A percentile compares a stretch with the other conserved stretches of the same genome.
These are phyloP conservation scores for Yamadazyma dushanensis DNA, from an alignment of 1,139 yeast species.

Conservation along the genomic window DNA sequence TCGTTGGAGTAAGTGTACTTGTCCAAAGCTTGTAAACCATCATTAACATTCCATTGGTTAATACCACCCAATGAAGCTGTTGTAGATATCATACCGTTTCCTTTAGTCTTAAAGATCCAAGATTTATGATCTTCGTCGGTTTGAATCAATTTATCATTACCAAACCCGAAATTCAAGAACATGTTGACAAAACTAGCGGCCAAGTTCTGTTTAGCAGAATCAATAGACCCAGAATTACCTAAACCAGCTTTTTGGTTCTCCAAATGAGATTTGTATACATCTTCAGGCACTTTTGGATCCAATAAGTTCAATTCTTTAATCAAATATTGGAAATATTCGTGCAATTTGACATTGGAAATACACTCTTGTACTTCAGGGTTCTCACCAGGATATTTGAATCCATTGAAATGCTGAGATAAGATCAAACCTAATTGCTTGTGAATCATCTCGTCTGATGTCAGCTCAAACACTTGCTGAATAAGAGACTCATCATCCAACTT, in stretches of 20 bases:
- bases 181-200: slow-evolving; percentile 96
- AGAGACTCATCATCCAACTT: slow-evolving; percentile 81
- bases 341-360: slow-evolving; percentile 74
- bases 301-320: slow-evolving; percentile 84
- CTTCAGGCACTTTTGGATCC: slow-evolving; percentile 94
- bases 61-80: slow-evolving; percentile 91
- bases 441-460: slow-evolving; percentile 66
- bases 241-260: slow-evolving; percentile 64
- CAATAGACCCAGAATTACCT: slow-evolving; percentile 67
- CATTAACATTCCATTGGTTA: slow-evolving; percentile 87
- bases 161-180: slow-evolving; percentile 87
- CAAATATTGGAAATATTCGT: slow-evolving; percentile 77
- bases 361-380: slow-evolving; percentile 83
- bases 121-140: slow-evolving; percentile 71
- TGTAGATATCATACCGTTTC: slow-evolving; percentile 89
- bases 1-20: slow-evolving; percentile 85
- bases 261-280: slow-evolving; percentile 86
- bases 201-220: slow-evolving; percentile 91
- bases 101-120: slow-evolving; percentile 93
- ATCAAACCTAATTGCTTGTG: slow-evolving; percentile 92
- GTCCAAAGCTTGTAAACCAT: slow-evolving; percentile 88
- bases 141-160: slow-evolving; percentile 77
- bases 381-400: slow-evolving; percentile 63
- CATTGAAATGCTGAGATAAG: slow-evolving; percentile 82
- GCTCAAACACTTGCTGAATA: slow-evolving; percentile 75